phyloP scores from a whole-genome alignment of 2,329 filamentous ascomycete genomes.

The Zopfia rhizophila region DNA sequence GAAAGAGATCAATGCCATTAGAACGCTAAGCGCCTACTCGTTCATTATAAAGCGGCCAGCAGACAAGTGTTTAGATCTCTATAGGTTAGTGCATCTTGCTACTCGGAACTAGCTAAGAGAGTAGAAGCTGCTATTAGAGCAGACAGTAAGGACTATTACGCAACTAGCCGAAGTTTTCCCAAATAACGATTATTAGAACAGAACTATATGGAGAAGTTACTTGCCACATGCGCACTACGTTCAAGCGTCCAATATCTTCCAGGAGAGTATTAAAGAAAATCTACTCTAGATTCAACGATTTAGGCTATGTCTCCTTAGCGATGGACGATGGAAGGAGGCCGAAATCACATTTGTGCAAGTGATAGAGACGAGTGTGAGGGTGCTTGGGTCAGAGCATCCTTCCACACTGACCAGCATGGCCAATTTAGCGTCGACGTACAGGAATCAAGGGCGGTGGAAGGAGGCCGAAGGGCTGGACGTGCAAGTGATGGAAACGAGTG shows the following conservation, averaged over 20 bases:
- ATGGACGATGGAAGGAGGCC: constrained; percentile 10
- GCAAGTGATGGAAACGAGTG: constrained; percentile 2
- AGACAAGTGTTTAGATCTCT: no score
- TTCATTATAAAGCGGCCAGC: constrained; percentile 32
- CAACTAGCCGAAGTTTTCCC: constrained; percentile 5
- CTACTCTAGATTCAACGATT: neutral
- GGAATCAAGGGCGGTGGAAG: constrained; percentile 15
- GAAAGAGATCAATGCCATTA: constrained; percentile 37
- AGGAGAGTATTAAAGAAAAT: neutral
- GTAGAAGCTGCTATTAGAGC: constrained; percentile 2
- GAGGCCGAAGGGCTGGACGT: constrained; percentile 8
- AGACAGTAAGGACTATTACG: constrained; percentile 5
- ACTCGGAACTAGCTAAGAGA: constrained; percentile 18
- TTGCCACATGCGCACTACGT: constrained; percentile 5
- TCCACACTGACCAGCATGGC: constrained; percentile 8
- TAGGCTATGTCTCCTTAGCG: constrained; percentile 2
- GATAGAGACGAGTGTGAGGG: neutral
- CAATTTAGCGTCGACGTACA: constrained; percentile 10
- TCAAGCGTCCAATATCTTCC: neutral
- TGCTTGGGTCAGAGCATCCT: no score
- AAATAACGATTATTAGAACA: constrained; percentile 6
- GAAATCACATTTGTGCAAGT: no score
- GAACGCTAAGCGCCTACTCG: no score
- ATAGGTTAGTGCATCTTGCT: no score
- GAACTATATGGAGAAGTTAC: constrained; percentile 8